Evolutionary conservation across 2,329 filamentous ascomycete species (phyloP).

Genomic region (Furcasterigmium furcatum): DNA sequence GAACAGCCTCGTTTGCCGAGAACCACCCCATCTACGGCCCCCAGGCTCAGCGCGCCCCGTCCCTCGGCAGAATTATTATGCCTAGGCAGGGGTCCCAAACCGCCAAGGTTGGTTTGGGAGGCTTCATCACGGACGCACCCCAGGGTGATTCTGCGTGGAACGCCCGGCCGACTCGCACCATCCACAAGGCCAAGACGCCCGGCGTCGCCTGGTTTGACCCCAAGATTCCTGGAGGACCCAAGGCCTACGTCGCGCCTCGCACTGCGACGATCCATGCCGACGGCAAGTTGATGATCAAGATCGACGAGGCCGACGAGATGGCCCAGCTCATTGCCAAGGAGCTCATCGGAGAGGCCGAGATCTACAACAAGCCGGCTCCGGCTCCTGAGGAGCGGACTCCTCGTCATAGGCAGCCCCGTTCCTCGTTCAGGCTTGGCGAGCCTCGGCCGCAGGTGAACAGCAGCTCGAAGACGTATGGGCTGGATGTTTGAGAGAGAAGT

Average conservation of each 20-base stretch:
- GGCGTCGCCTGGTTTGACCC: conserved; percentile 43
- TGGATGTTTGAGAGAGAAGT: background rate
- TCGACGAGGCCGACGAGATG: conserved; percentile 35
- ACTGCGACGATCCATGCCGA: conserved; percentile 43
- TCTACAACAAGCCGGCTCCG: conserved; percentile 29
- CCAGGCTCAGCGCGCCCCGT: conserved; percentile 44
- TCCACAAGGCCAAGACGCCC: conserved; percentile 13
- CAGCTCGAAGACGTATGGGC: conserved; percentile 1
- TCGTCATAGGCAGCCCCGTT: too few species aligned
- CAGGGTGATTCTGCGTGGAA: conserved; percentile 40
- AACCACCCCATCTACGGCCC: conserved; percentile 62
- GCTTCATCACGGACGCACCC: conserved; percentile 45
- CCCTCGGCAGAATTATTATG: conserved; percentile 47
- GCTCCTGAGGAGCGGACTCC: conserved; percentile 12
- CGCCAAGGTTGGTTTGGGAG: conserved; percentile 51
- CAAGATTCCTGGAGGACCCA: conserved; percentile 46
- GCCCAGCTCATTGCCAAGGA: conserved; percentile 44
- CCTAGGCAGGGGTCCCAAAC: conserved; percentile 27
- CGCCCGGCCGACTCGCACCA: conserved; percentile 11
- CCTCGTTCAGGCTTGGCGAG: too few species aligned
- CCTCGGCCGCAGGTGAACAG: background rate
- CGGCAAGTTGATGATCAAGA: conserved; percentile 43
- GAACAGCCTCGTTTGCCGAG: conserved; percentile 50
- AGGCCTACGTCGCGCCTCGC: conserved; percentile 46
- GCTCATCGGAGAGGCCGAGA: conserved; percentile 28